Base-by-base conservation (phyloP, 2,329 filamentous ascomycete genomes). In the Grosmannia penicillata region DNA sequence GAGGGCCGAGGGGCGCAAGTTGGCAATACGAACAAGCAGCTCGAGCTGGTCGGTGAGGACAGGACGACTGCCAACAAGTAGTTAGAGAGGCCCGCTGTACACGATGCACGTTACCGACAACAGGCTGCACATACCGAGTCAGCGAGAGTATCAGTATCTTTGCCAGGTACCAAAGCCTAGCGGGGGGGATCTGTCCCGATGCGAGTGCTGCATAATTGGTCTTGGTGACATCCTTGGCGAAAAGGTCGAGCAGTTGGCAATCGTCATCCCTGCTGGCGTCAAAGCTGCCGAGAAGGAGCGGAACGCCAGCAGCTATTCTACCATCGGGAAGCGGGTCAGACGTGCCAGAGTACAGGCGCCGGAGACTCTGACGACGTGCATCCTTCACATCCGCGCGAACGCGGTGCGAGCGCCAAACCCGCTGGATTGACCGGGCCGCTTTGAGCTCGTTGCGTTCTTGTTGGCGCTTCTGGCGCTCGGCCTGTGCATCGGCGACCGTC, bases 401-500 rank as follows among this genome's bases (percentile, higher is more conserved):
- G 40, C 57, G 67, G 56, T 93, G 72, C 13, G 86, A 86, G 55
- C 89, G 73, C 87, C 87, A 96, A 57, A 71, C 64, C 47, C 74
- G 72, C 56, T 96, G 91, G 47, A 96, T 75, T 36, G 62, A 69
- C 48, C 72, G 78, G 13, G 75, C 74, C 5, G 87, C 84, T 51
- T 78, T 80, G 36, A 87, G 59, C 42, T 77, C 75, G 35, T 84
- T 78, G 49, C 87, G 72, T 51, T 96, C 86, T 36, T 75, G 75
- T 50, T 94, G 84, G 48, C 91, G 73, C 49, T 78, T 72, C 46
- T 78, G 66, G 23, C 91, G 78, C 49, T 95, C 86, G 49, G 86
- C 83, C 53, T 95, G 85, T 22, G 89, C 89, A 49, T 84, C 77
- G 32, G 80, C 82, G 22, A 96, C 71, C 2, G 87, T 80, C 51